phyloP scores from a whole-genome alignment of 1,284 basidiomycete species.

The Chondrostereum purpureum region DNA sequence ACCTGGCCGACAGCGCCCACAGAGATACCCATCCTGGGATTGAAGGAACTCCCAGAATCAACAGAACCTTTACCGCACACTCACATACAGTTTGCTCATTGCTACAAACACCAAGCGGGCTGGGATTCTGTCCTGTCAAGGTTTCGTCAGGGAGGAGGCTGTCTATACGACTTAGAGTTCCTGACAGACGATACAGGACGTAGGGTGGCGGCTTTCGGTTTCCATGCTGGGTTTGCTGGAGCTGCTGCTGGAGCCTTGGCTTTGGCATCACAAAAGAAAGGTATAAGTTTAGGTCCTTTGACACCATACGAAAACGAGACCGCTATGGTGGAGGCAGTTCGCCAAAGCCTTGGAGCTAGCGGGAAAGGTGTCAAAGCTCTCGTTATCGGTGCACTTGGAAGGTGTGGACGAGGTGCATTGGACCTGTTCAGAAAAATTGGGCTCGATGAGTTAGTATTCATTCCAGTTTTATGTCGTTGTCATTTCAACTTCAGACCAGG shows the following conservation, averaged over 20 bases:
- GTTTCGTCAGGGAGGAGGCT: slow-evolving; percentile 84
- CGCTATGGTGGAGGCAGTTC: slow-evolving; percentile 77
- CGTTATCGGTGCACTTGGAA: slow-evolving; percentile 93
- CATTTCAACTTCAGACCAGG: too few species aligned
- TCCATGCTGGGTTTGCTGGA: slow-evolving; percentile 97
- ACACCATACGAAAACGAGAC: slow-evolving; percentile 79
- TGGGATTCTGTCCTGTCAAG: slow-evolving; percentile 87
- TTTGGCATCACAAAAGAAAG: slow-evolving; percentile 63
- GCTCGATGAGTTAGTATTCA: slow-evolving; percentile 69
- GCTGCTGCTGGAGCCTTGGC: slow-evolving; percentile 92
- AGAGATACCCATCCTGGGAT: slow-evolving; percentile 82
- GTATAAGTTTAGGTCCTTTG: slow-evolving; percentile 58
- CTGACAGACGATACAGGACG: slow-evolving; percentile 80
- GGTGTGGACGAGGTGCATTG: slow-evolving; percentile 95
- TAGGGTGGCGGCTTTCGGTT: slow-evolving; percentile 98
- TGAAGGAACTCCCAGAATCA: slow-evolving; percentile 91
- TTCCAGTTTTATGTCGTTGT: too few species aligned
- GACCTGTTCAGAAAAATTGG: slow-evolving; percentile 94
- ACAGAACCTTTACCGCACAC: slow-evolving; percentile 82
- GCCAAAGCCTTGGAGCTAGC: slow-evolving; percentile 59
- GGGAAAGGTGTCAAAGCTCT: slow-evolving; percentile 81
- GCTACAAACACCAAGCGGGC: slow-evolving; percentile 95
- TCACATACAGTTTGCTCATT: slow-evolving; percentile 99
- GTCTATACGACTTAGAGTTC: slow-evolving; percentile 96
- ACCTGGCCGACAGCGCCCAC: slow-evolving; percentile 81